Evolutionary conservation across 257 asterid species (phyloP), one percentile per base, ranked within the genome.

Genomic region (Datura wrightii): DNA sequence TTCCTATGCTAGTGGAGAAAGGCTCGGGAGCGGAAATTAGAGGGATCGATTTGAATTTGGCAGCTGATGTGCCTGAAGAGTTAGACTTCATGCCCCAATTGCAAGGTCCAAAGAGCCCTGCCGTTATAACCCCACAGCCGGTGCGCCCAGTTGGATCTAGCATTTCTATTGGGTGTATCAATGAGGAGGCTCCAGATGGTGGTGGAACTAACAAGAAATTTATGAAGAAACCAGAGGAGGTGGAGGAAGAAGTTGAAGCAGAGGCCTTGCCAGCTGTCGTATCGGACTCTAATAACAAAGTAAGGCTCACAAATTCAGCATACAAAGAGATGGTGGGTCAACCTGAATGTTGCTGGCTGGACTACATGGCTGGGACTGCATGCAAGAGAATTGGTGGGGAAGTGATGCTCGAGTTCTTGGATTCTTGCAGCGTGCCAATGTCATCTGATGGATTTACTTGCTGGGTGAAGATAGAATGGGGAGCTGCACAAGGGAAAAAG

Each of bases 281-380:
- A 0, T 92, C 98, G 0, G 98, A 97, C 36, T 93, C 98, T 0
- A 86, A 66, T 39, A 92, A 95, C 84, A 91, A 85, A 80, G 99
- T 97, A 54, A 89, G 98, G 88, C 84, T 92, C 37, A 86, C 93
- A 15, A 97, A 97, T 79, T 85, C 98, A 10, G 97, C 97, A 0
- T 97, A 94, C 90, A 94, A 89, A 83, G 98, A 93, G 84, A 91
- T 97, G 97, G 90, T 94, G 10, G 98, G 99, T 6, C 99, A 97
- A 88, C 99, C 99, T 0, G 97, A 93, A 56, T 97, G 98, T 82
- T 87, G 92, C 71, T 97, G 99, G 99, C 91, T 95, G 3, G 99
- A 93, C 7, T 88, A 88, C 84, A 85, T 7, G 86, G 18, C 84
- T 4, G 84, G 89, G 0, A 86, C 87, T 65, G 90, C 90, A 86